A percentile compares a stretch with the other conserved stretches of the same genome.
Conservation (phyloP, 2,329 filamentous ascomycete species). For the Teratosphaeria zuluensis region DNA sequence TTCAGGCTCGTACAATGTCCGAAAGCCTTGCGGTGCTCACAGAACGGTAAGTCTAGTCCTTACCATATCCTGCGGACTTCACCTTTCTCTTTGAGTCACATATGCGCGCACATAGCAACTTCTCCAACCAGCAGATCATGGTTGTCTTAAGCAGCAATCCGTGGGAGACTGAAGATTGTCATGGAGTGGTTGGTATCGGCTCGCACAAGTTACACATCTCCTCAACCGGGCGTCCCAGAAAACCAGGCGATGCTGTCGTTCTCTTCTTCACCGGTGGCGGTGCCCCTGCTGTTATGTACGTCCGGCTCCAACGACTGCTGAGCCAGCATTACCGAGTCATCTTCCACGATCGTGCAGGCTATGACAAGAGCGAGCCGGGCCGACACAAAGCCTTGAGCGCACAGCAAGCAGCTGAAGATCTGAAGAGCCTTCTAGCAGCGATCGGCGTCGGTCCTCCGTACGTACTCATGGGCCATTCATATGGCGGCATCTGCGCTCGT, state of each 20-base stretch:
- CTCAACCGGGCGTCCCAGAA: not conserved
- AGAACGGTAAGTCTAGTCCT: not conserved
- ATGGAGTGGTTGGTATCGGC: not conserved
- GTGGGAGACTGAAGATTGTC: not conserved
- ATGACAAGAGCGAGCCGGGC: not conserved
- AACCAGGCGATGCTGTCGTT: not conserved
- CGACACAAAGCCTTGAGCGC: not conserved
- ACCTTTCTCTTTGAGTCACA: not conserved
- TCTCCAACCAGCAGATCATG: not conserved
- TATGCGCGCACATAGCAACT: not conserved
- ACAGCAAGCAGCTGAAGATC: not conserved
- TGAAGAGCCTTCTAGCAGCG: not conserved
- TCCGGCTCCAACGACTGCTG: not conserved
- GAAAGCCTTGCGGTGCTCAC: not conserved
- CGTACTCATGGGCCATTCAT: not conserved
- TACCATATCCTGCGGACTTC: not conserved
- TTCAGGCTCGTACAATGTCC: not conserved
- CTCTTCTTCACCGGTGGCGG: not conserved
- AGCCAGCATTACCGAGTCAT: not conserved
- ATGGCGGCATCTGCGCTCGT: not conserved
- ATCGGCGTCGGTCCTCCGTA: not conserved
- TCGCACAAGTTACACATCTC: not conserved
- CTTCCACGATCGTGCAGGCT: not conserved
- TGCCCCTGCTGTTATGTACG: not conserved
- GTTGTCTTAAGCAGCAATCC: not conserved